Evolutionary conservation across 2,329 filamentous ascomycete genomes (phyloP).

Genomic region (Penicillium sp.): DNA sequence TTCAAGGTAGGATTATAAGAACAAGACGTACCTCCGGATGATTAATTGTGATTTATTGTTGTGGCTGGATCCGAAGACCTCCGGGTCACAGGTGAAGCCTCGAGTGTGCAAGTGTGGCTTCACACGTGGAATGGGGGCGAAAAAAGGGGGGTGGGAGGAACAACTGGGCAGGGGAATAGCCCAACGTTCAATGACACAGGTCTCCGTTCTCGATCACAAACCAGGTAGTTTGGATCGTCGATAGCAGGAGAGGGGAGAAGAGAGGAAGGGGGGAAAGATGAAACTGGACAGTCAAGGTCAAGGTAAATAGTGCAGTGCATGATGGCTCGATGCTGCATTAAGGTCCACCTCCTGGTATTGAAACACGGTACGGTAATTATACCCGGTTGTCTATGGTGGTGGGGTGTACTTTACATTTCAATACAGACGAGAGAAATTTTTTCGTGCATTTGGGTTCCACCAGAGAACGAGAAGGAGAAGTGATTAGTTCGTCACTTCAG

Average conservation of each 20-base stretch:
- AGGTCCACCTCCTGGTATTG: conserved; percentile 17
- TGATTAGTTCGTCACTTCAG: neutral
- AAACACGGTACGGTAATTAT: neutral
- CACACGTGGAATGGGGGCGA: conserved; percentile 27
- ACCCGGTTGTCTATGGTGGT: too few relatives aligned
- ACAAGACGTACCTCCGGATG: neutral
- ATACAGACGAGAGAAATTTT: neutral
- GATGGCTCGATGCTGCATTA: conserved; percentile 5
- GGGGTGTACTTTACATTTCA: neutral
- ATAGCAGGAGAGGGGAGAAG: neutral
- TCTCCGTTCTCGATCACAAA: neutral
- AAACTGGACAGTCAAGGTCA: too few relatives aligned
- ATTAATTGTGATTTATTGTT: neutral
- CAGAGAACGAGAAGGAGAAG: neutral
- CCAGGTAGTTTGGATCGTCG: neutral
- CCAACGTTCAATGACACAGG: neutral
- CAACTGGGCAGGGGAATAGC: neutral
- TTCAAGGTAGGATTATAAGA: neutral
- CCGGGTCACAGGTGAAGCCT: conserved; percentile 13
- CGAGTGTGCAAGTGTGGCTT: conserved; percentile 22
- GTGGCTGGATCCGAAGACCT: conserved; percentile 25
- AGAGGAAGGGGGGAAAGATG: conserved; percentile 2
- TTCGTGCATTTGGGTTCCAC: neutral
- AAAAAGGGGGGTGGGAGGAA: neutral
- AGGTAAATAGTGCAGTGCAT: too few relatives aligned